These are phyloP conservation scores for Pascua sp. DNA, from an alignment of 1,284 basidiomycete genomes.

Conservation along the genomic window DNA sequence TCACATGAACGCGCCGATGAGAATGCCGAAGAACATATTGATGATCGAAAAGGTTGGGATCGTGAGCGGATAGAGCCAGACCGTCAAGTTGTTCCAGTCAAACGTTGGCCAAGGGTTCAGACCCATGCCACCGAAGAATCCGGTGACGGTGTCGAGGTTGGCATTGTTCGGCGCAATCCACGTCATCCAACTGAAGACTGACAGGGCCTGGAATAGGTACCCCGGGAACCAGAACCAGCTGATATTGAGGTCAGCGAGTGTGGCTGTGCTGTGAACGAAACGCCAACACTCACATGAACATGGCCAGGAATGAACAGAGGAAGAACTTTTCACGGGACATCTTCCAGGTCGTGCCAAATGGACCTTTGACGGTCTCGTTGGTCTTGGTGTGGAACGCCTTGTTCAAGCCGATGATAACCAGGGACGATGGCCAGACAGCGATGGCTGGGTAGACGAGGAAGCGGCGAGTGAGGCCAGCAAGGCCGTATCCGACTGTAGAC, in stretches of 20 bases:
- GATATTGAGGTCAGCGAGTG: conserved; percentile 50
- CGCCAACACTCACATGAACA: conserved; percentile 21
- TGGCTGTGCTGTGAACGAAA: not conserved
- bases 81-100: conserved; percentile 32
- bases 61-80: conserved; percentile 17
- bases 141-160: conserved; percentile 22
- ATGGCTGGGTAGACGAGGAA: conserved; percentile 50
- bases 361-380: conserved; percentile 38
- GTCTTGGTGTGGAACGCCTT: conserved; percentile 37
- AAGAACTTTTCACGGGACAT: conserved; percentile 39
- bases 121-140: conserved; percentile 31
- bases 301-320: conserved; percentile 24
- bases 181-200: conserved; percentile 59
- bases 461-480: conserved; percentile 50
- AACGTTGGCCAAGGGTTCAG: conserved; percentile 36
- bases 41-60: conserved; percentile 33
- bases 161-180: conserved; percentile 56
- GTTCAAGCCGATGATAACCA: conserved; percentile 49
- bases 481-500: conserved; percentile 48
- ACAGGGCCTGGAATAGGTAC: conserved; percentile 51
- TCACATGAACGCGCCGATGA: conserved; percentile 23
- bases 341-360: conserved; percentile 22
- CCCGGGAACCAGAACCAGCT: conserved; percentile 49
- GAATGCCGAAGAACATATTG: conserved; percentile 30
- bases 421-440: conserved; percentile 48